Evolutionary conservation across 2,329 filamentous ascomycete species (phyloP), one percentile per base, ranked within the genome.

Genomic region (Alternaria sp.): DNA sequence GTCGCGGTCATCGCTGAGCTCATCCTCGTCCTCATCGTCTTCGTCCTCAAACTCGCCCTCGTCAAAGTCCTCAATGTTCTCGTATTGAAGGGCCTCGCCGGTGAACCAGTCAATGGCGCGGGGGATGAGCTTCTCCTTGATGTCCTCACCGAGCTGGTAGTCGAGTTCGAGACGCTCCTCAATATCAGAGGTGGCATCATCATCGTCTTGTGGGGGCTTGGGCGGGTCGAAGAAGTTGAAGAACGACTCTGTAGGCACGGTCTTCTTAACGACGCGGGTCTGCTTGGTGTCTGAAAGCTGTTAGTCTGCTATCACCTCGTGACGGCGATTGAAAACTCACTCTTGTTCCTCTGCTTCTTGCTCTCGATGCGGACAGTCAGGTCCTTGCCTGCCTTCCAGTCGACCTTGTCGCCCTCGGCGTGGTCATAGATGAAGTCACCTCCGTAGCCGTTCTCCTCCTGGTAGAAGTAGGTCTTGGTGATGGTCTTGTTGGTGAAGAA

Each of bases 261-360:
- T 97, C 86, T 97, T 97, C 90, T 98, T 98, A 70, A 99, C 94
- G 70, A 99, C 92, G 70, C 95, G 93, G 64, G 95, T 99, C 82
- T 99, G 95, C 86, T 99, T 99, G 71, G 95, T 99, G 85, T 95
- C 95, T 98, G 74, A 5, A 64, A 4, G 44, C 10, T 7, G 48
- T 76, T 65, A 75, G 70, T 54, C 44, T 43, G 1, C 28, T 1
- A 30, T 48, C 20, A n/a, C 27, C 30, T 12, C 27, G 27, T 5
- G 32, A 5, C 25, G 16, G 16, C 16, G 3, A 22, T 6, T 27
- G 30, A 18, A 22, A 18, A 79, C 88, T 84, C 86, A 99, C 95
- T 98, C 89, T 98, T 99, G 85, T 99, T 99, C 68, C 95, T 89
- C 85, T 99, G 95, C 87, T 99, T 99, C 89, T 99, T 99, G 86